Percentiles rank a stretch among this genome's conserved stretches.
phyloP scores from a whole-genome alignment of 2,329 filamentous ascomycete species.

The Penicillium fuscoglaucum region DNA sequence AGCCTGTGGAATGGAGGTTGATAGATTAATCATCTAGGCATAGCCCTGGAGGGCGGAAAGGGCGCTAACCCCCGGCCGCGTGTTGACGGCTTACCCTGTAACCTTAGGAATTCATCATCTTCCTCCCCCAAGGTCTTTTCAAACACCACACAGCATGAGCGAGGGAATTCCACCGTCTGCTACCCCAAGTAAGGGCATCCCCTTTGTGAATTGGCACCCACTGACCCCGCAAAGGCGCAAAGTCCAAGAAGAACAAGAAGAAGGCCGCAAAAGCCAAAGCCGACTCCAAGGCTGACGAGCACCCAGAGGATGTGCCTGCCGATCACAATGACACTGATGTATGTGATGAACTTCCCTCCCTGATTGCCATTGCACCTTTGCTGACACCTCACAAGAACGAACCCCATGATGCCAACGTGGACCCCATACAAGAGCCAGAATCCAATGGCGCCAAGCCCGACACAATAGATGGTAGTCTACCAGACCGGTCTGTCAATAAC shows the following conservation, averaged over 20 bases:
- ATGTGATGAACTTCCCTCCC: not conserved
- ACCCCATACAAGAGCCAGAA: slow-evolving; percentile 14
- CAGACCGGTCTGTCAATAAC: slow-evolving; percentile 13
- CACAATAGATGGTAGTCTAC: slow-evolving; percentile 31
- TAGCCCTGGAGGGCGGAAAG: slow-evolving; percentile 2
- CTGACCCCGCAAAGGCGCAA: slow-evolving; percentile 41
- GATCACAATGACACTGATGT: slow-evolving; percentile 29
- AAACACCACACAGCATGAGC: slow-evolving; percentile 23
- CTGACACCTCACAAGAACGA: slow-evolving; percentile 25
- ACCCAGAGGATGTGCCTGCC: slow-evolving; percentile 18
- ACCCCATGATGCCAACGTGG: slow-evolving; percentile 14
- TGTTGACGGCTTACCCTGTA: slow-evolving; percentile 37
- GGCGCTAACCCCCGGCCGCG: slow-evolving; percentile 30
- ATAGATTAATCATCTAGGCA: slow-evolving; percentile 15
- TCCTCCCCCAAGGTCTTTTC: slow-evolving; percentile 1
- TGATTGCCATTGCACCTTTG: slow-evolving; percentile 8
- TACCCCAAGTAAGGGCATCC: slow-evolving; percentile 26
- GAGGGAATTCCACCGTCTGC: slow-evolving; percentile 21
- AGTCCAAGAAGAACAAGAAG: slow-evolving; percentile 60
- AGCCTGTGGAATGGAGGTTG: not conserved
- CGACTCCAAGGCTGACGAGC: slow-evolving; percentile 31
- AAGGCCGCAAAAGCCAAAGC: slow-evolving; percentile 51
- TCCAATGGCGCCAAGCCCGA: slow-evolving; percentile 43
- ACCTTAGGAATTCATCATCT: slow-evolving; percentile 11
- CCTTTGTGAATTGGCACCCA: slow-evolving; percentile 5